Evolutionary conservation across 2,329 filamentous ascomycete species (phyloP), one percentile per base, ranked within the genome.

Genomic region (Eurotiales sp.): DNA sequence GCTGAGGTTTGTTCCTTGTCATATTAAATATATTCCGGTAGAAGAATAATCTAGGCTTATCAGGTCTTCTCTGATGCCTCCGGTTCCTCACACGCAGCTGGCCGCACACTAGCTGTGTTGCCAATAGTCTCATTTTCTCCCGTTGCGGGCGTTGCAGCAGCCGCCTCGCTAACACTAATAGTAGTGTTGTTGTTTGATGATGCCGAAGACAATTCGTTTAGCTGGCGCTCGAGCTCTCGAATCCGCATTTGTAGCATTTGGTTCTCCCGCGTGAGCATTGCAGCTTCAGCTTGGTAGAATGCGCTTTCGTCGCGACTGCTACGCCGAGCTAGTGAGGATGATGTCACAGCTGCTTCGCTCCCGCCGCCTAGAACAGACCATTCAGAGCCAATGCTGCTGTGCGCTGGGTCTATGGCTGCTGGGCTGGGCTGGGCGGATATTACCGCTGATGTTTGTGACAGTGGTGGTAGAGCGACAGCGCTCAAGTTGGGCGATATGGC

Each of bases 221-320:
- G 47, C n/a, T 54, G 52, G 19, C 52, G 48, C 47, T 54, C 72
- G 54, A 77, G 59, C 53, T 77, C 75, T 30, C 73, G 67, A 46
- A 77, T 75, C 11, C 75, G 64, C 55, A 71, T 65, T 19, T 70
- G 68, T 32, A 77, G 62, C 64, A 77, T 74, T 53, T 74, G 72
- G 48, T 77, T 77, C 53, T 77, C 75, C 36, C 75, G 65, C 8
- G 66, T 68, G 25, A 77, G 58, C 56, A 67, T 75, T 23, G 71
- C 66, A 8, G 72, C 72, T 55, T 77, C 74, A 17, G 74, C 71
- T 56, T 77, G 74, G 54, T 74, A 76, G 55, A 68, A 77, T 14
- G 72, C 67, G 46, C 62, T 66, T 50, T 77, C 75, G 51, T 77
- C 74, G 42, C 73, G 65, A 56, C 72, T 73, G 29, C 70, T 64